phyloP scores from a whole-genome alignment of 1,284 basidiomycete genomes.

The Singerocomus rubriflavus region DNA sequence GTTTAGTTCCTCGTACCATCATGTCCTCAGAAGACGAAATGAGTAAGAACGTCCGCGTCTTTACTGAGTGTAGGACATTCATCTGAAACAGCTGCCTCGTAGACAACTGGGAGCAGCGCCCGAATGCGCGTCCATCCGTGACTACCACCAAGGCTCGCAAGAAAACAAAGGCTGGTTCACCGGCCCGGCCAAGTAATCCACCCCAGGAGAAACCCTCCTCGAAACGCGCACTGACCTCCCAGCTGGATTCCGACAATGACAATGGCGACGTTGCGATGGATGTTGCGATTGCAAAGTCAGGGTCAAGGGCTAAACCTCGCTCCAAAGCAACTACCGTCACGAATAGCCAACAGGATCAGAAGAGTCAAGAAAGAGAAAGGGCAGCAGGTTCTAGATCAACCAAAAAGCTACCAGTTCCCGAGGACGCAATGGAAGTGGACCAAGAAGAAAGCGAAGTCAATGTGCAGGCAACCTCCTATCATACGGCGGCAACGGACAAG shows the following conservation, averaged over 20 bases:
- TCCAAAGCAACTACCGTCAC: constrained; percentile 9
- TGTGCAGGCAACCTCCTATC: constrained; percentile 1
- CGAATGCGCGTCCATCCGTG: constrained; percentile 2
- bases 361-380: constrained; percentile 15
- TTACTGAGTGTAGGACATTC: constrained; percentile 13
- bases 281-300: constrained; percentile 4
- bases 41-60: constrained; percentile 20
- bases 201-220: constrained; percentile 18
- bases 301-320: constrained; percentile 19
- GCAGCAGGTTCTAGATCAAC: constrained; percentile 10
- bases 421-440: constrained; percentile 22
- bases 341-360: constrained; percentile 12
- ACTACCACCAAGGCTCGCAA: constrained; percentile 18
- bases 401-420: constrained; percentile 3
- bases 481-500: background rate
- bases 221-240: constrained; percentile 12
- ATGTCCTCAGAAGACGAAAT: constrained; percentile 36
- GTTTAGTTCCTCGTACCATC: background rate
- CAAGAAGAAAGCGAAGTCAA: constrained; percentile 9
- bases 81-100: constrained; percentile 24
- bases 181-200: constrained; percentile 11
- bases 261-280: constrained; percentile 1
- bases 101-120: constrained; percentile 24
- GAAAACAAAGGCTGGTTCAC: constrained; percentile 20
- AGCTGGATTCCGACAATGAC: background rate